Evolutionary conservation across 805 yeast species (phyloP).

Genomic region (Starmerella stigmatis): DNA sequence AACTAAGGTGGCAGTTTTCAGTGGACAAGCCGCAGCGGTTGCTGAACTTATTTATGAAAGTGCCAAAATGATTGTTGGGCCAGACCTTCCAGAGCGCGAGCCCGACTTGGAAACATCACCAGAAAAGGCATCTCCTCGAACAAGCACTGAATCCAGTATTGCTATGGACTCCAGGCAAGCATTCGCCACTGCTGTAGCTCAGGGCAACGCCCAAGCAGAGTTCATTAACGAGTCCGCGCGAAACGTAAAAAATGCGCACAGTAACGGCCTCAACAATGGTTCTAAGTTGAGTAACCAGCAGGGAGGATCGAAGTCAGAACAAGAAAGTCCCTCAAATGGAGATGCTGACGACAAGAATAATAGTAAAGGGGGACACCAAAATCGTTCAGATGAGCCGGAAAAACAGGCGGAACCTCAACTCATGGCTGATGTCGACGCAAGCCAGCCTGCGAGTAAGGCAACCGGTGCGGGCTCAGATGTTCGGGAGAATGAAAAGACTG

Average conservation of each 20-base stretch:
- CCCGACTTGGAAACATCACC: not conserved
- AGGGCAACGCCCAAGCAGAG: conserved; percentile 2
- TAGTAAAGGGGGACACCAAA: too few species aligned
- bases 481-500: not conserved
- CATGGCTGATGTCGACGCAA: too few species aligned
- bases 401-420: too few species aligned
- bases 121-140: not conserved
- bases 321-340: too few species aligned
- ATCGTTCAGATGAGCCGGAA: too few species aligned
- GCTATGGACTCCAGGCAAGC: not conserved
- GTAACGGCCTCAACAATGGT: not conserved
- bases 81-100: conserved; percentile 12
- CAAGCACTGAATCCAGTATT: not conserved
- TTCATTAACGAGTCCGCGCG: not conserved
- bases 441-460: too few species aligned
- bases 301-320: too few species aligned
- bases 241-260: not conserved
- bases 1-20: conserved; percentile 47
- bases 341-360: too few species aligned
- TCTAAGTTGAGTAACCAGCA: too few species aligned
- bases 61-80: conserved; percentile 37
- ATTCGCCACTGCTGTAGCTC: conserved; percentile 1
- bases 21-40: conserved; percentile 51
- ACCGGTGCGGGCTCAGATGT: too few species aligned
- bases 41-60: conserved; percentile 55